Conservation (phyloP, 495 filamentous ascomycete genomes). For the Trichodelitschia bisporula region DNA sequence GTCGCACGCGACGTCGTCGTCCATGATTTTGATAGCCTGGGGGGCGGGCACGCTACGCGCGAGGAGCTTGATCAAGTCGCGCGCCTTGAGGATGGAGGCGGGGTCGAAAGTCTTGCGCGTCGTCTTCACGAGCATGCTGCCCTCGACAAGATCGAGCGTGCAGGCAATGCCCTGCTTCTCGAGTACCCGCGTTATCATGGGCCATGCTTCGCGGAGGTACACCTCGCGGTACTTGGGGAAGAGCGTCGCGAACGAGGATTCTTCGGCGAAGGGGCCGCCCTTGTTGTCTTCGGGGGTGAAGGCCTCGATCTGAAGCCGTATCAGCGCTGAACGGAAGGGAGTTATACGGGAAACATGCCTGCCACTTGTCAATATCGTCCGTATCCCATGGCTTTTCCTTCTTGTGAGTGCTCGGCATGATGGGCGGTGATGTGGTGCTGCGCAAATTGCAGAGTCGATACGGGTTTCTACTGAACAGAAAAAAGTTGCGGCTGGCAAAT, state of each 20-base stretch:
- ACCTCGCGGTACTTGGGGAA: conserved; percentile 97
- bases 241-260: conserved; percentile 72
- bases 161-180: conserved; percentile 68
- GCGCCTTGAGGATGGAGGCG: conserved; percentile 77
- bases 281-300: conserved; percentile 73
- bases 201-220: conserved; percentile 85
- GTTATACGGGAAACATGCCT: conserved; percentile 21
- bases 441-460: too few relatives aligned
- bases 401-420: conserved; percentile 86
- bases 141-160: conserved; percentile 81
- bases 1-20: conserved; percentile 74
- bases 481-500: too few relatives aligned
- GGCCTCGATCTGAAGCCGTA: conserved; percentile 33
- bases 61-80: conserved; percentile 83
- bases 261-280: conserved; percentile 70
- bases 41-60: conserved; percentile 80
- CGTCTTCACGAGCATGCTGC: conserved; percentile 86
- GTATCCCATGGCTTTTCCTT: conserved; percentile 95
- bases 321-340: conserved; percentile 1
- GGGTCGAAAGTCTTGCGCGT: conserved; percentile 90
- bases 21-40: conserved; percentile 79
- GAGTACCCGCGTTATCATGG: conserved; percentile 49
- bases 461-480: not conserved
- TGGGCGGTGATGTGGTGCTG: conserved; percentile 5
- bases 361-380: conserved; percentile 95